phyloP scores from a whole-genome alignment of 106 monocot genomes.

The Vanilla planifolia region DNA sequence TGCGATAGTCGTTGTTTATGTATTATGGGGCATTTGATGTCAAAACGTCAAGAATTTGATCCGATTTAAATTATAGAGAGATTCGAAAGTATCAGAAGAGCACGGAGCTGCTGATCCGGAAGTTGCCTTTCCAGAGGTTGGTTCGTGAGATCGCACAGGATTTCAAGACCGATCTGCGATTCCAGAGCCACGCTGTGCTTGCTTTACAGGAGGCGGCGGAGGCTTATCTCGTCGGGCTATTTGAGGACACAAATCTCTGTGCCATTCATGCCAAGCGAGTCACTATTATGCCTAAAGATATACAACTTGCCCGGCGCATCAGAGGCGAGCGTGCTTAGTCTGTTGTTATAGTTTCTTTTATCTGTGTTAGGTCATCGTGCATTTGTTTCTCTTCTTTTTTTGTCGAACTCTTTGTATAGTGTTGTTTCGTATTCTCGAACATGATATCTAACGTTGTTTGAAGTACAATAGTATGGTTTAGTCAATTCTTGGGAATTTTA shows the following conservation, averaged over 20 bases:
- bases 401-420: too few species aligned
- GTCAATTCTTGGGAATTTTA: too few species aligned
- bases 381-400: too few species aligned
- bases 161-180: constrained; percentile 27
- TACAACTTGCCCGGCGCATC: constrained; percentile 21
- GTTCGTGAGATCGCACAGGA: constrained; percentile 18
- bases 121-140: constrained; percentile 20
- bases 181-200: constrained; percentile 31
- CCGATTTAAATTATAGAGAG: constrained; percentile 2
- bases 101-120: constrained; percentile 16
- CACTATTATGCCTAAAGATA: constrained; percentile 28
- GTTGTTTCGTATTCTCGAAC: too few species aligned
- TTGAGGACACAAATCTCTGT: constrained; percentile 28
- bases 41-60: too few species aligned
- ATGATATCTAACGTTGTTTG: too few species aligned
- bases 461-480: too few species aligned
- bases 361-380: too few species aligned
- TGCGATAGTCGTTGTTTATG: background rate
- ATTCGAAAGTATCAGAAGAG: constrained; percentile 21
- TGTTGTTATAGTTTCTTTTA: background rate
- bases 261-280: constrained; percentile 28
- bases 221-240: constrained; percentile 21
- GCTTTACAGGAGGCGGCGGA: constrained; percentile 28
- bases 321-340: constrained; percentile 18
- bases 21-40: background rate